These are phyloP conservation scores for Suillus subalutaceus DNA, from an alignment of 768 basidiomycete species.

Conservation along the genomic window DNA sequence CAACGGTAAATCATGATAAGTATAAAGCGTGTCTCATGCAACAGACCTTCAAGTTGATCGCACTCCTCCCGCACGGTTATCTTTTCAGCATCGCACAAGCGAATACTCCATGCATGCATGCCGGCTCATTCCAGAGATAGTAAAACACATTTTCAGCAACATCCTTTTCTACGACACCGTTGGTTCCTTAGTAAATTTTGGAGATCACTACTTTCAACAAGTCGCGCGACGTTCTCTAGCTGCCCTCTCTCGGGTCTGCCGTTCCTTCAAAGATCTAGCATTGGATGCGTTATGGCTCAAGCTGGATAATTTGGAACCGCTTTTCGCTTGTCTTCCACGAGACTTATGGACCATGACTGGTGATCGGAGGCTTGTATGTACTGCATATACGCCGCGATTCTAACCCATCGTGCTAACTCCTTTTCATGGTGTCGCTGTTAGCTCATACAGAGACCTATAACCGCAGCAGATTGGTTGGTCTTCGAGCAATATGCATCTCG, in stretches of 20 bases:
- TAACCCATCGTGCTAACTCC: not conserved
- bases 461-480: not conserved
- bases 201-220: not conserved
- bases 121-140: not conserved
- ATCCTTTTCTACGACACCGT: not conserved
- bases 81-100: not conserved
- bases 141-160: not conserved
- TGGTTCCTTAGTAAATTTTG: not conserved
- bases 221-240: not conserved
- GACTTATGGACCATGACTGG: not conserved
- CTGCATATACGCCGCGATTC: not conserved
- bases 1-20: not conserved
- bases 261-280: not conserved
- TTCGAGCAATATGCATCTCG: not conserved
- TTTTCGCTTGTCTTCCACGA: not conserved
- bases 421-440: not conserved
- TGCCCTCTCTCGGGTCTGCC: not conserved
- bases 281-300: not conserved
- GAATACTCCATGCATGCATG: not conserved
- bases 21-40: not conserved
- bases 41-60: not conserved
- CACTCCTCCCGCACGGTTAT: not conserved
- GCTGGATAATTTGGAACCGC: not conserved
- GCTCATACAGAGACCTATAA: not conserved
- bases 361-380: not conserved